phyloP scores from a whole-genome alignment of 371 early-diverging fungal species.

The Cokeromyces recurvatus region DNA sequence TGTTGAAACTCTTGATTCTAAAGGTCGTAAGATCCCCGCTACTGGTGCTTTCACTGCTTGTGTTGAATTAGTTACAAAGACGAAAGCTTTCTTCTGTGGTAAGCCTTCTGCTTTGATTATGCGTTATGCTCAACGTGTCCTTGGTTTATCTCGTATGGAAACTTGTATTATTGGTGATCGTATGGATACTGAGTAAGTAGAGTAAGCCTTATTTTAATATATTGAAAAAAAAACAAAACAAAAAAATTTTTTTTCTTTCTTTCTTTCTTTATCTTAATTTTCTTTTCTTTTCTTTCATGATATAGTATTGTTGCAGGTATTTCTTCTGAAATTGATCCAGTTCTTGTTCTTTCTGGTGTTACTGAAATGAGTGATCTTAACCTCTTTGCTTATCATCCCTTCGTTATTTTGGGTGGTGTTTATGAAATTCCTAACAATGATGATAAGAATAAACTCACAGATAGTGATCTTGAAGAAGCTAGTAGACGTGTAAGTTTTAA shows the following conservation, averaged over 20 bases:
- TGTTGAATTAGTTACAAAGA: slow-evolving; percentile 59
- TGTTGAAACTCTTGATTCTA: slow-evolving; percentile 54
- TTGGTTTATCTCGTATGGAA: slow-evolving; percentile 53
- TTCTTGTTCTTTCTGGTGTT: slow-evolving; percentile 62
- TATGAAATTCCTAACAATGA: slow-evolving; percentile 52
- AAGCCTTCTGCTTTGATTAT: slow-evolving; percentile 67
- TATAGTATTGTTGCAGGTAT: slow-evolving; percentile 49
- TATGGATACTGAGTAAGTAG: slow-evolving; percentile 60
- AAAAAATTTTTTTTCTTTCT: too few species aligned
- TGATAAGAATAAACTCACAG: slow-evolving; percentile 33
- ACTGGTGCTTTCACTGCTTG: slow-evolving; percentile 60
- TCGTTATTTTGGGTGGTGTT: slow-evolving; percentile 55
- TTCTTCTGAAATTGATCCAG: slow-evolving; percentile 58
- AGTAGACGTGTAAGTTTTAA: slow-evolving; percentile 32
- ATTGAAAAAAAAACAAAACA: background rate
- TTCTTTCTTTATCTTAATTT: too few species aligned
- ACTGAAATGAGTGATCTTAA: slow-evolving; percentile 49
- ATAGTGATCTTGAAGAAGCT: slow-evolving; percentile 40
- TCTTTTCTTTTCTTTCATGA: too few species aligned
- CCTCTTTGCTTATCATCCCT: slow-evolving; percentile 58
- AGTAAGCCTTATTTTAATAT: background rate
- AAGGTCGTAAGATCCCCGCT: slow-evolving; percentile 54
- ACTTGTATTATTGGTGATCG: slow-evolving; percentile 71
- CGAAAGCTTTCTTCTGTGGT: slow-evolving; percentile 66
- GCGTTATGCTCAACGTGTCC: slow-evolving; percentile 58